Conservation (phyloP, 1,284 basidiomycete genomes). For the Rhodotorula mucilaginosa region DNA sequence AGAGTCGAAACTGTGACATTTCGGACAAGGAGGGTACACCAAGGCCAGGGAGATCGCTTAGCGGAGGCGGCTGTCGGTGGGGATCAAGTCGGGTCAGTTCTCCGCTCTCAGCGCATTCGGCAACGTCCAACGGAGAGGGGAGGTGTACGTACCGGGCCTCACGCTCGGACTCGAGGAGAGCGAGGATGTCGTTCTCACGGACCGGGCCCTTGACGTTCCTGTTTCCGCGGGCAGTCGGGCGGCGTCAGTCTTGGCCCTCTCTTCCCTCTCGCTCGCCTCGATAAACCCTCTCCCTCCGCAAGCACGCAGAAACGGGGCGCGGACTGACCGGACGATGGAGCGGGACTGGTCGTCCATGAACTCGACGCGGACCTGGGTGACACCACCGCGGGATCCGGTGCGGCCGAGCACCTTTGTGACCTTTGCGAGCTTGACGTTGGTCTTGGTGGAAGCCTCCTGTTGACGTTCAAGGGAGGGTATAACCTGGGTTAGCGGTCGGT, state of each 20-base stretch:
- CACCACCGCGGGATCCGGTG: slow-evolving; percentile 98
- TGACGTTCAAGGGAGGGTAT: background rate
- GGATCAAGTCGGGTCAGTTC: background rate
- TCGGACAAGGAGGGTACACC: background rate
- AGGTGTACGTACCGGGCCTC: slow-evolving; percentile 77
- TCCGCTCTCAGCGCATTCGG: too few species aligned
- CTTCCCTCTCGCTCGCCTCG: background rate
- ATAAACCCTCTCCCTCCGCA: too few species aligned
- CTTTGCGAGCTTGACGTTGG: slow-evolving; percentile 90
- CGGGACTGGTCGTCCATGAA: slow-evolving; percentile 98
- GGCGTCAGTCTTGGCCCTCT: background rate
- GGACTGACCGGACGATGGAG: slow-evolving; percentile 80
- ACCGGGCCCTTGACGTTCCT: slow-evolving; percentile 97
- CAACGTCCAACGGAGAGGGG: too few species aligned
- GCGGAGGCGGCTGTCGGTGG: slow-evolving; percentile 28
- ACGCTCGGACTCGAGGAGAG: slow-evolving; percentile 96
- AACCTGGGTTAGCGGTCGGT: background rate
- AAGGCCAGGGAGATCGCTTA: slow-evolving; percentile 7
- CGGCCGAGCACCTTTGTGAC: slow-evolving; percentile 98
- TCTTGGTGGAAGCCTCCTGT: slow-evolving; percentile 57
- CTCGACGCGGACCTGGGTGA: slow-evolving; percentile 99
- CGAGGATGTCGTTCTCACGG: slow-evolving; percentile 93
- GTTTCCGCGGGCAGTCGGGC: background rate
- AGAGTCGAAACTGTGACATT: background rate
- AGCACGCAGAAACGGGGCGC: too few species aligned